Evolutionary conservation across 2,329 filamentous ascomycete species (phyloP).

Genomic region (Epichloe bromicola): DNA sequence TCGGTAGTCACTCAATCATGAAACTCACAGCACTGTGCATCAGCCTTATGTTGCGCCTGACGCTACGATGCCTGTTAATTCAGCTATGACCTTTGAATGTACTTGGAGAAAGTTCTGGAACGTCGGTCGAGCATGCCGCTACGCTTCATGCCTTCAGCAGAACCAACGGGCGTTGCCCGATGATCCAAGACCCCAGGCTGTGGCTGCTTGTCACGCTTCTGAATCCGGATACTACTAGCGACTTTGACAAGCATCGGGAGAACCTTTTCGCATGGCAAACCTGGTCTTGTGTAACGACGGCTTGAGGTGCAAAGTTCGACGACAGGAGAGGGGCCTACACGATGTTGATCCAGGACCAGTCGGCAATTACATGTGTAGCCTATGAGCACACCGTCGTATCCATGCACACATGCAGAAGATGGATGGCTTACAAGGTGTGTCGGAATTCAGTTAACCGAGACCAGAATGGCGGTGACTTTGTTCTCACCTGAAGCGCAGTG

Average conservation of each 20-base stretch:
- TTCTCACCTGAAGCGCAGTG: not conserved
- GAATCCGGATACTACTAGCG: slow-evolving; percentile 5
- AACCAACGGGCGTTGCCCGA: not conserved
- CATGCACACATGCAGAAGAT: slow-evolving; percentile 1
- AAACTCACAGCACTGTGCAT: not conserved
- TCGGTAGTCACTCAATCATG: not conserved
- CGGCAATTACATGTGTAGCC: not conserved
- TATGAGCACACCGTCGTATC: slow-evolving; percentile 1
- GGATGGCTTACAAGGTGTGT: not conserved
- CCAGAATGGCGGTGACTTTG: slow-evolving; percentile 5
- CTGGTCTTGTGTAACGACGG: slow-evolving; percentile 3
- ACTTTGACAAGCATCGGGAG: slow-evolving; percentile 3
- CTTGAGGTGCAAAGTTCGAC: not conserved
- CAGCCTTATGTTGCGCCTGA: not conserved
- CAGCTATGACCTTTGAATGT: not conserved
- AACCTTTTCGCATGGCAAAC: slow-evolving; percentile 3
- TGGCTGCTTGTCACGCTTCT: slow-evolving; percentile 4
- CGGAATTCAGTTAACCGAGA: slow-evolving; percentile 4
- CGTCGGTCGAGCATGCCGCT: not conserved
- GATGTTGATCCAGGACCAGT: slow-evolving; percentile 2
- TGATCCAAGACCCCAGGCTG: not conserved
- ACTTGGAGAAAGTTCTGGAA: slow-evolving; percentile 1
- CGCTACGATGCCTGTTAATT: not conserved
- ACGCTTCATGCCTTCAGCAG: not conserved
- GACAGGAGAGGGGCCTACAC: not conserved